Evolutionary conservation across 2,329 filamentous ascomycete species (phyloP).

Genomic region (Exophiala mesophila): DNA sequence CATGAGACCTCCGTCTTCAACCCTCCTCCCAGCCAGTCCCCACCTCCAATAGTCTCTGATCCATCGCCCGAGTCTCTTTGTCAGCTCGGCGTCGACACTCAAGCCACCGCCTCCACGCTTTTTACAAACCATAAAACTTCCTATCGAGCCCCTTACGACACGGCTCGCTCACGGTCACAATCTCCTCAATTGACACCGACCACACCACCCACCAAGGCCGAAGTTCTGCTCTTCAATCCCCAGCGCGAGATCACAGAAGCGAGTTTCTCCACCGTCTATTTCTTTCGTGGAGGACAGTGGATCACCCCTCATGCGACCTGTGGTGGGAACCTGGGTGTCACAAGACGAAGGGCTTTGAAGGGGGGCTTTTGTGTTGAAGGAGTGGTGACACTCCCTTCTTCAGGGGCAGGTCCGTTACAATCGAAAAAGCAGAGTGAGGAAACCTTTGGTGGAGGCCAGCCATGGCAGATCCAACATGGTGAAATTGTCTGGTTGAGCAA

Average conservation of each 20-base stretch:
- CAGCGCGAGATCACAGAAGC: constrained; percentile 74
- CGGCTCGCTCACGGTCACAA: constrained; percentile 56
- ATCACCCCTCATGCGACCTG: constrained; percentile 71
- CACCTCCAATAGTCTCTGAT: not conserved
- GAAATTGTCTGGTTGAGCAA: constrained; percentile 88
- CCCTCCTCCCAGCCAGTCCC: not conserved
- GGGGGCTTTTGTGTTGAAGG: constrained; percentile 63
- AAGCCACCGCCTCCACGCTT: constrained; percentile 49
- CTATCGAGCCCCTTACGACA: constrained; percentile 64
- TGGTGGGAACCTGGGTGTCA: constrained; percentile 79
- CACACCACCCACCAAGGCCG: constrained; percentile 45
- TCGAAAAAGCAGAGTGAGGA: too few relatives aligned
- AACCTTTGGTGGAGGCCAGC: not conserved
- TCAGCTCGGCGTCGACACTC: constrained; percentile 38
- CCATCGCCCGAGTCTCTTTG: not conserved
- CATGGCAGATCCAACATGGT: constrained; percentile 50
- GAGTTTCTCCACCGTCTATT: constrained; percentile 75
- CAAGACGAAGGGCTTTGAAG: constrained; percentile 75
- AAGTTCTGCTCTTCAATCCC: constrained; percentile 70
- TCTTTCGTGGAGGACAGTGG: constrained; percentile 66
- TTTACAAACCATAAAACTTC: constrained; percentile 87
- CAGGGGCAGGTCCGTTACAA: too few relatives aligned
- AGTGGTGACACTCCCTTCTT: too few relatives aligned
- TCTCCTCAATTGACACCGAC: constrained; percentile 47
- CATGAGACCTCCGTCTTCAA: not conserved